Percentiles rank a stretch among this genome's conserved stretches.
Conservation (phyloP, 1,139 yeast genomes). For the Scheffersomyces titani region DNA sequence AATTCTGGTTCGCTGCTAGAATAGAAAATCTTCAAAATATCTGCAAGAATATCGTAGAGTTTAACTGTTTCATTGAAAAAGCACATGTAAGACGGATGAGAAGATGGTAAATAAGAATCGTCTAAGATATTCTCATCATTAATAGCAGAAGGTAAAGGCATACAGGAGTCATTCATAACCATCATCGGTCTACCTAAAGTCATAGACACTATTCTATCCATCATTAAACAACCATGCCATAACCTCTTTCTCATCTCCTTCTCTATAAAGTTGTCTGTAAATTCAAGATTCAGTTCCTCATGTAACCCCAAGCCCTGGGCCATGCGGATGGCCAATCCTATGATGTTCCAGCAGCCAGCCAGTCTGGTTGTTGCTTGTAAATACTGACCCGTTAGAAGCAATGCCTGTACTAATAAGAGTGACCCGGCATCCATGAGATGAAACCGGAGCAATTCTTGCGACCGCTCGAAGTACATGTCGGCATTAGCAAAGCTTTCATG, state of each 20-base stretch:
- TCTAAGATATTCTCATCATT: conserved; percentile 12
- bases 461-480: conserved; percentile 12
- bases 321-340: not conserved
- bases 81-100: conserved; percentile 8
- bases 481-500: conserved; percentile 4
- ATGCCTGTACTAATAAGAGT: conserved; percentile 12
- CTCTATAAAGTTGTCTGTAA: conserved; percentile 9
- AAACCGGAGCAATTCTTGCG: conserved; percentile 9
- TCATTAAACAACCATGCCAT: conserved; percentile 13
- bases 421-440: conserved; percentile 14
- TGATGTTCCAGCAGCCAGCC: conserved; percentile 9
- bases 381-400: conserved; percentile 13
- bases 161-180: conserved; percentile 10
- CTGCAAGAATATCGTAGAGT: conserved; percentile 12
- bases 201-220: conserved; percentile 13
- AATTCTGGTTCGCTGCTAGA: conserved; percentile 5
- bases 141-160: conserved; percentile 7
- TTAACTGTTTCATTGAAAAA: conserved; percentile 12
- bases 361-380: conserved; percentile 13
- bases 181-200: conserved; percentile 13
- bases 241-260: conserved; percentile 10
- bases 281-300: conserved; percentile 7
- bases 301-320: not conserved
- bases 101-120: conserved; percentile 1
- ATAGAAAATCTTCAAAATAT: conserved; percentile 10